Base-by-base conservation (phyloP, 2,329 filamentous ascomycete species). In the Pseudonectria foliicola region DNA sequence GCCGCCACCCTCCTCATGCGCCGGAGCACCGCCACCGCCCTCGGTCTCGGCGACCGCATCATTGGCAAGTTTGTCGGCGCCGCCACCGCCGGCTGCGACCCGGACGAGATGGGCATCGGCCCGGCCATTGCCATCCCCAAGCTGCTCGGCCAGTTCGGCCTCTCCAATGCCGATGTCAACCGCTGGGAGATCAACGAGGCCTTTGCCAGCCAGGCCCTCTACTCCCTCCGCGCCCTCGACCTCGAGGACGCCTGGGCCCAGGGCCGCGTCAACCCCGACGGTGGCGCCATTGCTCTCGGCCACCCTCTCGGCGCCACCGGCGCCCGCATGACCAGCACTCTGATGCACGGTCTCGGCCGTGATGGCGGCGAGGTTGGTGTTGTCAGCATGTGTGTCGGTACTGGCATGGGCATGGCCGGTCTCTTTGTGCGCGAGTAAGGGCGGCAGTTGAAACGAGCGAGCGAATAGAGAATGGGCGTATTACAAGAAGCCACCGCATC, bases 141-240 rank as follows among this genome's bases (percentile, higher is more conserved):
- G 56, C 69, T 95, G 13, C 69, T 95, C n/a, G 59, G 67, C 13
- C 75, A 77, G 41, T 74, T 82, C 2, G 85, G 80, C 1, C 58
- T 95, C 11, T 55, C 63, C 28, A 80, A 67, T 10, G 67, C 70
- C 3, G 86, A 95, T 38, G 76, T 96, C 0, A 74, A 81, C 25
- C 68, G 92, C 8, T 95, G 88, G 88, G 89, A 95, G 68, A 83
- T 95, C 61, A 95, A 95, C 60, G 89, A 95, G 73, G 77, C 78
- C 6, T 82, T 82, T 60, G 77, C 77, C 3, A 78, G 73, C 49
- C 77, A 82, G 61, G 68, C 75, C 2, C 61, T 82, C 5, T 72
- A 94, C 63, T 89, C 82, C 50, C 64, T 90, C 29, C 67, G 86
- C 40, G 73, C 77, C 51, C 56, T 92, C 10, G 82, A 80, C 0